Base-by-base conservation (phyloP, 1,284 basidiomycete species). In the Melampsora medusae region DNA sequence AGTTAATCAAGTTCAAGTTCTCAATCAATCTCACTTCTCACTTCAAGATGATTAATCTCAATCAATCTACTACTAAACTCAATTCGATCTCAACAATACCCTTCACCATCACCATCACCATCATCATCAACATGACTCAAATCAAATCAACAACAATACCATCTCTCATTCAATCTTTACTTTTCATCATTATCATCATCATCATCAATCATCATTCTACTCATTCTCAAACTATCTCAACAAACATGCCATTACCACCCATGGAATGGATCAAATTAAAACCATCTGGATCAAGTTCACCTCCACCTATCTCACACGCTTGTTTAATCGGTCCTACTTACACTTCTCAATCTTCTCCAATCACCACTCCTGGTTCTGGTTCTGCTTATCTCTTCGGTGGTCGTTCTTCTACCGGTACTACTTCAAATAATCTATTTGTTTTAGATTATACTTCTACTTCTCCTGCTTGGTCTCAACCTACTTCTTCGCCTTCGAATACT, bases 221-320 rank as follows among this genome's bases (percentile, higher is more conserved):
- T 12, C 1, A 6, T 12, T 42, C 69, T n/a, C 69, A 72, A 50
- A 31, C 69, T 12, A 72, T 72, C 69, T 72, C 69, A 31, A 65
- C 69, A 1, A 65, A 72, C 46, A 65, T 72, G 69, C 60, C 69
- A 12, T 61, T 72, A 25, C 69, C 69, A 17, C 69, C 69, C 7
- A 72, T 72, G 69, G 69, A 72, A 72, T 72, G 69, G 69, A 72
- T 72, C 38, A 72, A 72, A 61, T 48, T 72, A 22, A 72, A 53
- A 9, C 46, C 69, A 19, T 10, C 48, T 0, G 69, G 69, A 1
- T 49, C 61, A 9, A 50, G 59, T 17, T 72, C 69, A n/a, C 69
- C 69, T 31, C 69, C 69, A 4, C 38, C 69, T 14, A 59, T 72
- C 42, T 46, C 56, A 14, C 69, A 72, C 16, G 69, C 42, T 46